Evolutionary conservation across 345 rosid genomes (phyloP).

Genomic region (Hypericum perforatum): DNA sequence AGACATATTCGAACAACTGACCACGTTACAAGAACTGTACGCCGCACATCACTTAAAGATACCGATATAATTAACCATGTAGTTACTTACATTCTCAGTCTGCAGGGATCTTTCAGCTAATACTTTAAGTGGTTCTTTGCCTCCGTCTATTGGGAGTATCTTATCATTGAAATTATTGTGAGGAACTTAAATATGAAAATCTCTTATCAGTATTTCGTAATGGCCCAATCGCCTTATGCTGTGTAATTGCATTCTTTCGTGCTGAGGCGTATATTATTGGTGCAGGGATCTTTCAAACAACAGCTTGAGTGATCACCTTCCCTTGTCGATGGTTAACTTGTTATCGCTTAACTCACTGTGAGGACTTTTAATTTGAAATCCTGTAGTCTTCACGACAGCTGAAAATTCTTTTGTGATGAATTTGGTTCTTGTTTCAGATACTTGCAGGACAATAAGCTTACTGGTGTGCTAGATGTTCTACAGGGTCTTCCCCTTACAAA

Average conservation of each 20-base stretch:
- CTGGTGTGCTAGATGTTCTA: conserved; percentile 61
- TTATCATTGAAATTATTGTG: too few species aligned
- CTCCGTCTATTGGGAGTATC: not conserved
- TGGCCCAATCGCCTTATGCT: too few species aligned
- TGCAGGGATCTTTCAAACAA: conserved; percentile 75
- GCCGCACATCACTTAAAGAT: not conserved
- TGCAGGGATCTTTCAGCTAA: not conserved
- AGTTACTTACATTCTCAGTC: too few species aligned
- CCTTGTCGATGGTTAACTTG: conserved; percentile 64
- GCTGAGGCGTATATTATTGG: conserved; percentile 13
- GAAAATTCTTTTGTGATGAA: not conserved
- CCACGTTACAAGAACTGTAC: conserved; percentile 52
- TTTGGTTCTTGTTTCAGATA: conserved; percentile 36
- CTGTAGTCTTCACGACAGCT: not conserved
- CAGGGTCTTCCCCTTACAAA: conserved; percentile 65
- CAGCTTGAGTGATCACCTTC: conserved; percentile 57
- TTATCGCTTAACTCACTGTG: conserved; percentile 62
- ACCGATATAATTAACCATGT: too few species aligned
- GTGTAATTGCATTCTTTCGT: conserved; percentile 7
- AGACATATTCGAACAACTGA: conserved; percentile 52
- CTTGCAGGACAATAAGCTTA: conserved; percentile 72
- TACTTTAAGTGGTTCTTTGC: conserved; percentile 1
- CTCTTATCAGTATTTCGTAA: too few species aligned
- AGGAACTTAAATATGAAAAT: too few species aligned
- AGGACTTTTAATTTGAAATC: conserved; percentile 18